A percentile compares a stretch with the other conserved stretches of the same genome.
Conservation (phyloP, 2,329 filamentous ascomycete species). For the Huntiella abstrusa region DNA sequence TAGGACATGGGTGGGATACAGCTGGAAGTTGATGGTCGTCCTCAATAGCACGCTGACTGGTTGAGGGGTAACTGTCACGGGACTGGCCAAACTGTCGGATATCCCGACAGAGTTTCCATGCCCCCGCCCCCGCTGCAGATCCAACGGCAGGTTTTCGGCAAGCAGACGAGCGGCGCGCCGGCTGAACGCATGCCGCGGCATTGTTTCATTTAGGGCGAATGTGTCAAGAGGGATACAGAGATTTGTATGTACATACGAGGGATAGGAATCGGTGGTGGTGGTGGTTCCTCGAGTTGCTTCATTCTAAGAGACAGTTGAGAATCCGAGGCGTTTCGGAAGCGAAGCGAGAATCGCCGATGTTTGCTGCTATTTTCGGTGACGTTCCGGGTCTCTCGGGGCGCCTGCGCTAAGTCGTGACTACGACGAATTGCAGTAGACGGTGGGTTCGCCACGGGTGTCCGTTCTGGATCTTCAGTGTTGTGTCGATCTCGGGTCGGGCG, state of each 20-base stretch:
- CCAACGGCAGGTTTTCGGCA: too few species aligned
- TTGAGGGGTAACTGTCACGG: too few species aligned
- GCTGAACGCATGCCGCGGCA: too few species aligned
- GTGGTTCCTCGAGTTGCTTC: conserved; percentile 44
- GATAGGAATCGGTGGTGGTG: conserved; percentile 35
- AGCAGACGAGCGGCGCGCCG: too few species aligned
- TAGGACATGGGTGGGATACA: too few species aligned
- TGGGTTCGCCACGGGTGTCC: conserved; percentile 13
- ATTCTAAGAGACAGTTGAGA: conserved; percentile 64
- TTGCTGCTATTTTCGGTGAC: conserved; percentile 21
- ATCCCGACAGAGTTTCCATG: too few species aligned
- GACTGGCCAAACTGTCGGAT: too few species aligned
- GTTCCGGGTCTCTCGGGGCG: conserved; percentile 2
- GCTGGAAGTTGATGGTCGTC: too few species aligned
- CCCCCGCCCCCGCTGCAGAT: too few species aligned
- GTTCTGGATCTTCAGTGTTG: conserved; percentile 8
- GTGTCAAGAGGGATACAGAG: too few species aligned
- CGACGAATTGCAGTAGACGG: conserved; percentile 13
- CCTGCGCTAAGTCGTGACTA: conserved; percentile 10
- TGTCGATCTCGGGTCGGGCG: neutral
- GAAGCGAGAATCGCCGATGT: conserved; percentile 48
- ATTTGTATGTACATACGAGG: conserved; percentile 23
- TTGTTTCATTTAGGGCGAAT: too few species aligned
- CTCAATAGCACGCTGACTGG: too few species aligned
- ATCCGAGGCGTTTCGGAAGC: conserved; percentile 84